phyloP scores from a whole-genome alignment of 306 rosid species.

The Medicago truncatula region MtrunA17r5.0-ANR NC_053046.1:13977001-13977500 shows the following conservation, averaged over 20 bases:
- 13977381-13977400: constrained; percentile 63
- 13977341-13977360: background rate
- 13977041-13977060: too few relatives aligned
- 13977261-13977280: constrained; percentile 58
- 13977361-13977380: constrained; percentile 47
- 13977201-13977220: background rate
- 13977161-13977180: too few relatives aligned
- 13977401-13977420: constrained; percentile 62
- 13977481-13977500: background rate
- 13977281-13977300: constrained; percentile 49
- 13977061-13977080: too few relatives aligned
- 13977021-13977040: too few relatives aligned
- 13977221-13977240: too few relatives aligned
- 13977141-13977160: background rate
- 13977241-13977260: constrained; percentile 57
- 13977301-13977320: background rate
- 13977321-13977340: background rate
- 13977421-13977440: constrained; percentile 53
- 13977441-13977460: constrained; percentile 52
- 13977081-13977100: too few relatives aligned
- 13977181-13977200: background rate
- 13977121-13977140: too few relatives aligned
- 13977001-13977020: too few relatives aligned
- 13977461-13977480: constrained; percentile 40
- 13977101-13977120: too few relatives aligned